Conservation (phyloP, 2,329 filamentous ascomycete genomes). For the Fusarium kyushuense region DNA sequence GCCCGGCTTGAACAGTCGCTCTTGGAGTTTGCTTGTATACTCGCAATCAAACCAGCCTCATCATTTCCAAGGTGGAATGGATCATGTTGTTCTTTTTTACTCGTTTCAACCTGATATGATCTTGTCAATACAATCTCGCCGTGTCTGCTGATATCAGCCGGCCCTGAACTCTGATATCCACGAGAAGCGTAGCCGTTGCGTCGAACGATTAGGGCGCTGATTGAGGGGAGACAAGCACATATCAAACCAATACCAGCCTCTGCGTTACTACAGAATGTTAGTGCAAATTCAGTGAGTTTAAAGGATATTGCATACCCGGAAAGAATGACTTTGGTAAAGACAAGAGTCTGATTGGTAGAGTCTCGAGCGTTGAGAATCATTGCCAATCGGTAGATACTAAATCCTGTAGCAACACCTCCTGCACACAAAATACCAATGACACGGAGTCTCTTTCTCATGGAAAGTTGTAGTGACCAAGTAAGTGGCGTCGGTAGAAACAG, state of each 20-base stretch:
- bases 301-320: slow-evolving; percentile 19
- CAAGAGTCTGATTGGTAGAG: slow-evolving; percentile 29
- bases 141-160: slow-evolving; percentile 13
- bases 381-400: slow-evolving; percentile 35
- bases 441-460: slow-evolving; percentile 27
- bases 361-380: slow-evolving; percentile 33
- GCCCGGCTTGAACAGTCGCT: slow-evolving; percentile 25
- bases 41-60: slow-evolving; percentile 39
- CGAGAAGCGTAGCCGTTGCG: slow-evolving; percentile 42
- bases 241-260: slow-evolving; percentile 37
- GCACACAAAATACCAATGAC: slow-evolving; percentile 39
- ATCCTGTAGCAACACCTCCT: slow-evolving; percentile 33
- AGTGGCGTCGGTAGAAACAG: slow-evolving; percentile 30
- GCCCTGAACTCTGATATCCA: slow-evolving; percentile 34
- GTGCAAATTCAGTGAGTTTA: fast-evolving
- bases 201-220: slow-evolving; percentile 35
- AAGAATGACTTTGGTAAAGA: slow-evolving; percentile 37
- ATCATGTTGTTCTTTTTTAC: slow-evolving; percentile 20
- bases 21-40: slow-evolving; percentile 30
- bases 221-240: slow-evolving; percentile 37
- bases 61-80: slow-evolving; percentile 39
- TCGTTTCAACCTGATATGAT: slow-evolving; percentile 47
- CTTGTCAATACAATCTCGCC: slow-evolving; percentile 50
- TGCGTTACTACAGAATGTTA: slow-evolving; percentile 21
- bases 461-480: slow-evolving; percentile 36